These are phyloP conservation scores for Podaxis carcinomalis DNA, from an alignment of 768 basidiomycete species.

Conservation along the genomic window DNA sequence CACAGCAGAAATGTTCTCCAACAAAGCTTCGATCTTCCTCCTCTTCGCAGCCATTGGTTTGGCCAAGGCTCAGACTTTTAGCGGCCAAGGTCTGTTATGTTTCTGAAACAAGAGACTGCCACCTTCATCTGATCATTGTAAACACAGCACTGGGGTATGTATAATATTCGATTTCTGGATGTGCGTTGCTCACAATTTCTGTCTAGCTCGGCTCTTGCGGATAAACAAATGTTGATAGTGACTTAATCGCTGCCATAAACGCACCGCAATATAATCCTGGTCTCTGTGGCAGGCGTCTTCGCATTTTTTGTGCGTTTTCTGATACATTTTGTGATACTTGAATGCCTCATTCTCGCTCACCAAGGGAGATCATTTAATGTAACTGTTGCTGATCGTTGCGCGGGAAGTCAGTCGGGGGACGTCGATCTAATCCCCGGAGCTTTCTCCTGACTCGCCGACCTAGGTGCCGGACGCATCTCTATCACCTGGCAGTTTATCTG, in stretches of 20 bases:
- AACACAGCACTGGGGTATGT: background rate
- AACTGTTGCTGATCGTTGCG: background rate
- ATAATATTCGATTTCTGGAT: background rate
- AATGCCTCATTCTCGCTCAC: background rate
- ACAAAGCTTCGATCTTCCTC: background rate
- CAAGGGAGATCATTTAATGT: background rate
- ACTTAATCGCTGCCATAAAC: background rate
- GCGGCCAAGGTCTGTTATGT: background rate
- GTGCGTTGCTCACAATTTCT: background rate
- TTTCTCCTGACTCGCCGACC: background rate
- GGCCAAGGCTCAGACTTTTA: background rate
- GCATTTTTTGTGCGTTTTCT: background rate
- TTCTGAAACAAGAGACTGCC: background rate
- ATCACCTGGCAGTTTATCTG: background rate
- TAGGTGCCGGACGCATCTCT: background rate
- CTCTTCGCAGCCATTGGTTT: background rate
- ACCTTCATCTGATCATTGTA: background rate
- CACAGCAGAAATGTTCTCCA: background rate
- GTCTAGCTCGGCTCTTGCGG: background rate
- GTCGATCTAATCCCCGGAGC: background rate
- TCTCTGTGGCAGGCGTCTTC: background rate
- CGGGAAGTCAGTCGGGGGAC: background rate
- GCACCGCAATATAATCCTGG: background rate
- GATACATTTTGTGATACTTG: background rate
- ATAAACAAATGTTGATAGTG: background rate